Evolutionary conservation across 1,284 basidiomycete genomes (phyloP), one percentile per base, ranked within the genome.

Genomic region (Polyporus tsugae): DNA sequence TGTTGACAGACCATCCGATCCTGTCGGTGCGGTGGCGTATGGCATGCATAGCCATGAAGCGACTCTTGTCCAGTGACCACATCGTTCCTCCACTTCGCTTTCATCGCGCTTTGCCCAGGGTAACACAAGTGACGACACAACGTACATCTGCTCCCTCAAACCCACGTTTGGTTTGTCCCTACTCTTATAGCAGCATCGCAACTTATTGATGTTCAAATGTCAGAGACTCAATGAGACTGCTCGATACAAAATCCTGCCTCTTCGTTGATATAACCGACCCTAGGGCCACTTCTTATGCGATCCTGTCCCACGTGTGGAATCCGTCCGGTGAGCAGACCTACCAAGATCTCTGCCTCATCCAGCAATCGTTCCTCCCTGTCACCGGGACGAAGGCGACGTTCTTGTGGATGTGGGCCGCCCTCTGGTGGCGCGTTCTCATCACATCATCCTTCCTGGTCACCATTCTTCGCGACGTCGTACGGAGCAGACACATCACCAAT

Each of bases 271-370:
- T 61, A 9, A 33, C 6, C 3, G 42, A 61, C 39, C 60, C 60
- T 25, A 35, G 41, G 19, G 29, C 22, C 10, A 25, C 33, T 17
- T 46, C 41, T 6, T 61, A 61, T 33, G 60, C 60, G 29, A 61
- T 61, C 60, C 44, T 61, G 25, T 61, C 60, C 42, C 60, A 61
- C 29, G 60, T 46, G 41, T 61, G 60, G 60, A 13, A 42, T 17
- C 41, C 17, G 19, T 39, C 22, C 6, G 60, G 60, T 41, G 60
- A 61, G 33, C 64, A 60, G n/a, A 65, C 64, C 25, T 65, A 38
- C 11, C 64, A 60, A 52, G 42, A 39, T 25, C 35, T 52, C 35
- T 36, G 35, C n/a, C 57, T 35, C 19, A 33, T 59, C 38, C 57
- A 59, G 57, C 57, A 39, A 38, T 59, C 57, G 7, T 22, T 59